Evolutionary conservation across 257 asterid species (phyloP), one percentile per base, ranked within the genome.

Genomic region (Solanum pinnatisectum): DNA sequence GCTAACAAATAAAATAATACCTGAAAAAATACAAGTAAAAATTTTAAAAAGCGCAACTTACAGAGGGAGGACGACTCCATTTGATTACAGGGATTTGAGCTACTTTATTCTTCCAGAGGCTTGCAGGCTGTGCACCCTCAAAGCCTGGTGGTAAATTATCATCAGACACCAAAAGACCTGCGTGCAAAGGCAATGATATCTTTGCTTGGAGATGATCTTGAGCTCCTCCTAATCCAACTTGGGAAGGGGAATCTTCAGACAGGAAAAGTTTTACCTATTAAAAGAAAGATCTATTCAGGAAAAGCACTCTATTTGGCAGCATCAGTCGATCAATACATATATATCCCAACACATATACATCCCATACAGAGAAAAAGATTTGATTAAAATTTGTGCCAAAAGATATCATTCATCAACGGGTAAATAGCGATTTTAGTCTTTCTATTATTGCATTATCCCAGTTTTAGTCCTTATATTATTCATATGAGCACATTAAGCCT

Each of bases 61-160:
- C 99, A 89, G 90, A 91, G 23, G 93, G 94, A 89, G 99, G 98
- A 90, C 93, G 89, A 84, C 87, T 91, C 99, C 99, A 97, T 92
- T 93, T 94, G 84, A 91, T 68, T 42, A 94, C 82, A 72, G 98
- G 97, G 71, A 94, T 91, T 89, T 94, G 98, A 84, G 98, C 90
- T 88, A 94, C 82, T 88, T 93, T 93, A 37, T 88, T 91, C 74
- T 84, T 91, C 92, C 90, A 90, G 49, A 87, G 92, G 86, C 90
- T 94, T 40, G 90, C 90, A 42, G 96, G 96, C 90, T 89, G 94
- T 59, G 91, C 83, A 70, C 93, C 96, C 90, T 94, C 98, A 83
- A 97, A 97, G 87, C 99, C 98, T 2, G 98, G 99, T 8, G 99
- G 99, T 86, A 94, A 92, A 94, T 92, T 95, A 88, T 92, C 97